Conservation (phyloP, 768 basidiomycete species). For the Pleurotus giganteus region DNA sequence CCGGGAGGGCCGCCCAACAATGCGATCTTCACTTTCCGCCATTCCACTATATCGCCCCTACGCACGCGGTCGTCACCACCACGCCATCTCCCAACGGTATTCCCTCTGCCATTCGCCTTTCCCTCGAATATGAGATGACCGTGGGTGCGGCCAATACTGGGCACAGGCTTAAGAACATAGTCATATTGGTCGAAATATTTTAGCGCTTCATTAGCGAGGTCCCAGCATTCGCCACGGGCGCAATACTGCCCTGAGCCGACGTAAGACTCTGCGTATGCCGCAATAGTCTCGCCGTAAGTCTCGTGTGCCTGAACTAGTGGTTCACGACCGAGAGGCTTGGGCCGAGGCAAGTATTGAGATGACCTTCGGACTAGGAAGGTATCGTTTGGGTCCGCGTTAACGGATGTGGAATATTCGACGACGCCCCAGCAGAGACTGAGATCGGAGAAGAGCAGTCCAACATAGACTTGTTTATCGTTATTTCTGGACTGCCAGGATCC, state of each 20-base stretch:
- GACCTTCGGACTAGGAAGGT: slow-evolving; percentile 26
- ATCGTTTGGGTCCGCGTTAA: slow-evolving; percentile 29
- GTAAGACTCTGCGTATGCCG: slow-evolving; percentile 45
- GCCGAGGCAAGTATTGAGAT: slow-evolving; percentile 38
- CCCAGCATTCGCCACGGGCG: slow-evolving; percentile 59
- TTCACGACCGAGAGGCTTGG: slow-evolving; percentile 29
- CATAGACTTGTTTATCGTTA: slow-evolving; percentile 26
- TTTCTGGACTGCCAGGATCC: slow-evolving; percentile 28
- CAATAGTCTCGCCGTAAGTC: slow-evolving; percentile 48
- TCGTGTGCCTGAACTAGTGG: slow-evolving; percentile 40
- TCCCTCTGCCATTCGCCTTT: slow-evolving; percentile 29
- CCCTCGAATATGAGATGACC: slow-evolving; percentile 52
- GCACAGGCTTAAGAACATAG: slow-evolving; percentile 44
- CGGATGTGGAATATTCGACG: slow-evolving; percentile 32
- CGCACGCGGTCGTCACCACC: slow-evolving; percentile 51
- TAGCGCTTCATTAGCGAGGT: slow-evolving; percentile 51
- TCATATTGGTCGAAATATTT: slow-evolving; percentile 38
- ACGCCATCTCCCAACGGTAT: slow-evolving; percentile 41
- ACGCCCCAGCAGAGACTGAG: slow-evolving; percentile 49
- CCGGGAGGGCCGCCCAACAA: slow-evolving; percentile 19
- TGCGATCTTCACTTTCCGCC: slow-evolving; percentile 39
- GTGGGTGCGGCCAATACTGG: slow-evolving; percentile 48
- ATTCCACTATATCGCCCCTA: slow-evolving; percentile 55
- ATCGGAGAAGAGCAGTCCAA: slow-evolving; percentile 45
- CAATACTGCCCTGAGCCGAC: slow-evolving; percentile 39